Percentiles rank a stretch among this genome's conserved stretches.
Evolutionary conservation across 176 grass and related monocot genomes (phyloP).

Genomic region (Oryza meridionalis): DNA sequence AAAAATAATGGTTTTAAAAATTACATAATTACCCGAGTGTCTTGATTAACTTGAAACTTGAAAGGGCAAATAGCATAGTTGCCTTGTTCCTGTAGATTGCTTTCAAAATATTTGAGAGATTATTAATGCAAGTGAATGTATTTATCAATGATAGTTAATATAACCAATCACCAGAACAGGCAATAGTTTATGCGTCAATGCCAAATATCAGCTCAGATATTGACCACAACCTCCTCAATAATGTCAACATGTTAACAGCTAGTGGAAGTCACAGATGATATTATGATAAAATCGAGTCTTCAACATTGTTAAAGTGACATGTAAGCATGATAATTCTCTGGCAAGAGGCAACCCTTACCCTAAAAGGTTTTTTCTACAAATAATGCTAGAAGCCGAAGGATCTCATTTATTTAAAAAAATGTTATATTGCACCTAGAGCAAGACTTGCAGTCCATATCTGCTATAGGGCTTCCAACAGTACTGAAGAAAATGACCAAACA

Average conservation of each 20-base stretch:
- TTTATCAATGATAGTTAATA: not conserved
- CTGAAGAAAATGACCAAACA: not conserved
- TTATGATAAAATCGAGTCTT: slow-evolving; percentile 34
- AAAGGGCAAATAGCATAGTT: not conserved
- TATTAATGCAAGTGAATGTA: not conserved
- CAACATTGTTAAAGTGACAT: not conserved
- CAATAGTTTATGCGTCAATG: not conserved
- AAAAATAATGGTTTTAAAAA: not conserved
- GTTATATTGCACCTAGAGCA: slow-evolving; percentile 14
- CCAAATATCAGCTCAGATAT: slow-evolving; percentile 27
- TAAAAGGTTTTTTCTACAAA: not conserved
- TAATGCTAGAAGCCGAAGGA: slow-evolving; percentile 9
- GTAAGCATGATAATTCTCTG: not conserved
- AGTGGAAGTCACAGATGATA: slow-evolving; percentile 30
- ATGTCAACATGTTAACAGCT: slow-evolving; percentile 36
- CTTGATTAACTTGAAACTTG: not conserved
- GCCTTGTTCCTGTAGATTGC: not conserved
- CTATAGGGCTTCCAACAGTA: not conserved
- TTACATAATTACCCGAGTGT: not conserved
- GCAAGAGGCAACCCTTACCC: not conserved
- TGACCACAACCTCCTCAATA: slow-evolving; percentile 42
- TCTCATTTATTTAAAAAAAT: slow-evolving; percentile 16
- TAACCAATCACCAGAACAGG: not conserved
- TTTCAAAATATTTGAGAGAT: not conserved
- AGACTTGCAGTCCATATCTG: not conserved